Conservation (phyloP, 139 green algal genomes). For the Astrephomene gubernaculifera region DNA sequence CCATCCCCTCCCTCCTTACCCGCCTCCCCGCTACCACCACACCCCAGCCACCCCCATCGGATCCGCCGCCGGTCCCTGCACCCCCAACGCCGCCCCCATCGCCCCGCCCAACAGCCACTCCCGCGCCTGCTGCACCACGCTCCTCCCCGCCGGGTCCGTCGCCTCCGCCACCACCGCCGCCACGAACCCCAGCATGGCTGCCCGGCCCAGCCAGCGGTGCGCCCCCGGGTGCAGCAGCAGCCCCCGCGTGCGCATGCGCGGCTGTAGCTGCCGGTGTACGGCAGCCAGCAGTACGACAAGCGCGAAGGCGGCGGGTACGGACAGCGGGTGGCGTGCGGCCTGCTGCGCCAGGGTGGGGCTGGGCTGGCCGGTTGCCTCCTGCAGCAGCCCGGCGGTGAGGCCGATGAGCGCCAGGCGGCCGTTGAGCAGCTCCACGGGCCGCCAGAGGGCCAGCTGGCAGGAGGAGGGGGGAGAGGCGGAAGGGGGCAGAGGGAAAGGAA, state of each 20-base stretch:
- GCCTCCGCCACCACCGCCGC: conserved; percentile 24
- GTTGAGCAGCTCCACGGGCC: conserved; percentile 38
- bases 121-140: conserved; percentile 2
- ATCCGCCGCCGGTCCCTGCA: background rate
- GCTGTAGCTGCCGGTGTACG: conserved; percentile 16
- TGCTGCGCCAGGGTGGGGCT: background rate
- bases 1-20: too few relatives aligned
- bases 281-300: conserved; percentile 27
- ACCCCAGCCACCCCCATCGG: background rate
- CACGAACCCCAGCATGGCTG: conserved; percentile 31
- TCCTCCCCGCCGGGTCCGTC: conserved; percentile 10
- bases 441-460: conserved; percentile 31
- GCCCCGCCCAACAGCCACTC: background rate
- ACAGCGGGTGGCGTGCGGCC: background rate
- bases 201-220: conserved; percentile 32
- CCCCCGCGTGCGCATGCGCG: conserved; percentile 6
- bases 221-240: conserved; percentile 16
- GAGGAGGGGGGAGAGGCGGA: background rate
- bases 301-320: conserved; percentile 9
- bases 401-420: conserved; percentile 32
- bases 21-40: conserved; percentile 25
- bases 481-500: background rate
- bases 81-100: background rate
- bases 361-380: background rate
- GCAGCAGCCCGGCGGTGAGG: background rate